phyloP scores from a whole-genome alignment of 768 basidiomycete species.

The Roridomyces roridus region DNA sequence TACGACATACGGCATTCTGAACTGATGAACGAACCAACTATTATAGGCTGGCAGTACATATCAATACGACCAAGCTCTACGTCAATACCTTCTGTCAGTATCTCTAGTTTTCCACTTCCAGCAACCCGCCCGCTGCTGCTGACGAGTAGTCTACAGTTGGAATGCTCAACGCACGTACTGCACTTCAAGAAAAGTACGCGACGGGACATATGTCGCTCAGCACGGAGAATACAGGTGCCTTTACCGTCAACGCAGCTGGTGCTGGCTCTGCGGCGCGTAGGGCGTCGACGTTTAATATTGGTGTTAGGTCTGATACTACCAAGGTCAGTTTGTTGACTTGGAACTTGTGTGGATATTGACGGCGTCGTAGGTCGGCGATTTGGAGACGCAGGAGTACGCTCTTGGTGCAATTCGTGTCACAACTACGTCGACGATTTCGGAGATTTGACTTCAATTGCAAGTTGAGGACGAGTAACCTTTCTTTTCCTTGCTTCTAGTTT shows the following conservation, averaged over 20 bases:
- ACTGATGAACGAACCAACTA: neutral
- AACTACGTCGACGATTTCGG: constrained; percentile 10
- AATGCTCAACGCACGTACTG: constrained; percentile 22
- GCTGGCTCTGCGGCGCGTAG: neutral
- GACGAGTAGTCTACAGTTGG: constrained; percentile 29
- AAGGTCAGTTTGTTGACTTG: neutral
- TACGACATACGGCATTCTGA: neutral
- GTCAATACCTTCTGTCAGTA: constrained; percentile 57
- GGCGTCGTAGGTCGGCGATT: neutral
- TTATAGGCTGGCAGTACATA: constrained; percentile 51
- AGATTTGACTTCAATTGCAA: too few species aligned
- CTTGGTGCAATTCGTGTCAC: constrained; percentile 17
- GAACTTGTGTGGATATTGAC: neutral
- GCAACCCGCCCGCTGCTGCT: too few species aligned
- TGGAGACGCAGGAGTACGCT: constrained; percentile 7
- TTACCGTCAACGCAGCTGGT: neutral
- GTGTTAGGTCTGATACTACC: too few species aligned
- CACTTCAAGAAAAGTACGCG: constrained; percentile 14
- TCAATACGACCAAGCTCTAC: constrained; percentile 55
- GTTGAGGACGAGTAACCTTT: too few species aligned
- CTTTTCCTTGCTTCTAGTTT: too few species aligned
- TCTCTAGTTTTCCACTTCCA: constrained; percentile 24
- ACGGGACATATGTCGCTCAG: constrained; percentile 15
- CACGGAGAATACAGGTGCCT: too few species aligned
- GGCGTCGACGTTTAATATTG: too few species aligned